Conservation (phyloP, 2,329 filamentous ascomycete species). For the Colletotrichum sp. region DNA sequence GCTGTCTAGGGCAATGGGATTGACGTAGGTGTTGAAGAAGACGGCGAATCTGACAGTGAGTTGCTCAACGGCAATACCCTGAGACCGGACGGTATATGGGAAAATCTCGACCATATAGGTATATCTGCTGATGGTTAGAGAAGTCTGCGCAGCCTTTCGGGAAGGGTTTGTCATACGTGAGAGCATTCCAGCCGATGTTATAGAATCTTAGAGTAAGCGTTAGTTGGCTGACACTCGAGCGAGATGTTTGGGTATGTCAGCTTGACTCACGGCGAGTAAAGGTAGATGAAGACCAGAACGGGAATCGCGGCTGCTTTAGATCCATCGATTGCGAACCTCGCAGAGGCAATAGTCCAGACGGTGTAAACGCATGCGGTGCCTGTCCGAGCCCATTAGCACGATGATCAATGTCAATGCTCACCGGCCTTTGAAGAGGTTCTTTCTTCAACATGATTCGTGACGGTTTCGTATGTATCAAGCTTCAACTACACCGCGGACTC, state of each 20-base stretch:
- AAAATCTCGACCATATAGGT: slow-evolving; percentile 46
- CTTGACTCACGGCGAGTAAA: slow-evolving; percentile 39
- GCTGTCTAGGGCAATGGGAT: slow-evolving; percentile 45
- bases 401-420: background rate
- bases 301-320: slow-evolving; percentile 36
- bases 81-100: slow-evolving; percentile 39
- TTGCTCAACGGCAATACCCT: slow-evolving; percentile 43
- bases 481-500: background rate
- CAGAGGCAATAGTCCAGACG: slow-evolving; percentile 43
- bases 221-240: background rate
- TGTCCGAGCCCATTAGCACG: background rate
- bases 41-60: slow-evolving; percentile 41
- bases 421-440: background rate
- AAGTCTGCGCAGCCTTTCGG: fast-evolving
- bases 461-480: background rate
- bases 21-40: slow-evolving; percentile 53
- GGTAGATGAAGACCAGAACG: slow-evolving; percentile 46
- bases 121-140: slow-evolving; percentile 30
- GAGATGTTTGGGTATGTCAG: background rate
- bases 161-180: background rate
- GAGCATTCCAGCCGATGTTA: slow-evolving; percentile 6
- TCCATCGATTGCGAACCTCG: slow-evolving; percentile 39
- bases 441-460: background rate
- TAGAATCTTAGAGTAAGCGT: background rate
- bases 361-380: slow-evolving; percentile 41